Base-by-base conservation (phyloP, 176 grass and related monocot genomes). In the Elaeis guineensis region DNA sequence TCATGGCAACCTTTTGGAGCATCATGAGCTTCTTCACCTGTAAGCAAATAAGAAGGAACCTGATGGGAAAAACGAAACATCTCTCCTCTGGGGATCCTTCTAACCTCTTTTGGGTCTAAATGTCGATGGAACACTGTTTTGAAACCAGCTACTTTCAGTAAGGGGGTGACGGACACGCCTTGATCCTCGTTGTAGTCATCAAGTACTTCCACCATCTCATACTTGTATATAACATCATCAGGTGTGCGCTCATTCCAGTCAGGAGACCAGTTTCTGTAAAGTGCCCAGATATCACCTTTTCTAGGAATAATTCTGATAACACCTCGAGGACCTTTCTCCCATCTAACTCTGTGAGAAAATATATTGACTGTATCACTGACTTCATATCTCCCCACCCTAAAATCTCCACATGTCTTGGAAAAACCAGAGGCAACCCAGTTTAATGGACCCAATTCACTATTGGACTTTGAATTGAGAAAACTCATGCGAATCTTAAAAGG, bases 21-120 rank as follows among this genome's bases (percentile, higher is more conserved):
- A 74, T 83, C 83, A 55, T 69, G 51, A 58, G 59, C 73, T 71
- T 86, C 82, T 69, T 86, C 83, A 21, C 87, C 87, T 16, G 82
- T 86, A 22, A 91, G 82, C 54, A 83, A 20, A 17, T 79, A 72
- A 57, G 79, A 83, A 62, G 87, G 87, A 53, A 91, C 83, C 44
- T 73, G 68, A 69, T 90, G 87, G 15, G 82, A 90, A 62, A 90
- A 90, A 17, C 82, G 75, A 69, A 90, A 90, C 77, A 90, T 75
- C 71, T 90, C 82, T 60, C 80, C 87, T 59, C 70, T 86, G 6
- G 79, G 69, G 28, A 90, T 80, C 49, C 55, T 82, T 62, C 63
- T 90, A 14, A 70, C 72, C 39, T 71, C 75, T 50, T 54, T 62
- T 14, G 58, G 30, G 60, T 76, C 75, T 29, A 61, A 63, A 17